Percentiles rank a stretch among this genome's conserved stretches.
phyloP scores from a whole-genome alignment of 192 early-diverging fungal species.

The Umbelopsis isabellina region DNA sequence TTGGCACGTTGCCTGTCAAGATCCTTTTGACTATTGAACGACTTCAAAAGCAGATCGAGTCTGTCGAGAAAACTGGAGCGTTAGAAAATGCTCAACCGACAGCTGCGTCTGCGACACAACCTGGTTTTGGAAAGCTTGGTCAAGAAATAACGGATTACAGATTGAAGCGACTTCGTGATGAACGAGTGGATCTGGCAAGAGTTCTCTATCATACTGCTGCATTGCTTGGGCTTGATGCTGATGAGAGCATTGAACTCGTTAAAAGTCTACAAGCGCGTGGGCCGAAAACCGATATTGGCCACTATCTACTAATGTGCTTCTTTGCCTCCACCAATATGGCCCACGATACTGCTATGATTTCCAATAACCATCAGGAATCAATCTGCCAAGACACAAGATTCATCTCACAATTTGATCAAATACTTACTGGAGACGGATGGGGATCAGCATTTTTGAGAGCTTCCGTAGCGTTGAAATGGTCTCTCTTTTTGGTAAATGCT shows the following conservation, averaged over 20 bases:
- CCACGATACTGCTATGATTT: slow-evolving; percentile 34
- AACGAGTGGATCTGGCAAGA: slow-evolving; percentile 44
- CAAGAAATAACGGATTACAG: slow-evolving; percentile 44
- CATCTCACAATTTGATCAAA: slow-evolving; percentile 29
- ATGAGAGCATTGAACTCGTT: slow-evolving; percentile 40
- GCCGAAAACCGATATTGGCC: slow-evolving; percentile 30
- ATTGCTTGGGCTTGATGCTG: slow-evolving; percentile 38
- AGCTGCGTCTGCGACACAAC: slow-evolving; percentile 1
- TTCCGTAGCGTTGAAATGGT: slow-evolving; percentile 62
- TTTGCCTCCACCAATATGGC: slow-evolving; percentile 47
- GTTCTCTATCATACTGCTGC: slow-evolving; percentile 48
- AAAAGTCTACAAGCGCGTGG: slow-evolving; percentile 39
- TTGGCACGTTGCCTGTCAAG: slow-evolving; percentile 55
- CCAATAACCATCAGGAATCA: slow-evolving; percentile 7
- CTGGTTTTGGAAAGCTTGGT: slow-evolving; percentile 33
- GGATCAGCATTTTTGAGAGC: slow-evolving; percentile 39
- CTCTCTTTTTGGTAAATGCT: slow-evolving; percentile 55
- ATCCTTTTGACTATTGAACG: slow-evolving; percentile 52
- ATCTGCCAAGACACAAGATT: slow-evolving; percentile 17
- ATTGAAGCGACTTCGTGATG: slow-evolving; percentile 43
- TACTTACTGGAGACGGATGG: slow-evolving; percentile 16
- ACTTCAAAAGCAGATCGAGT: slow-evolving; percentile 50
- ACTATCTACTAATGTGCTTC: slow-evolving; percentile 42
- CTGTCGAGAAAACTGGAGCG: slow-evolving; percentile 47
- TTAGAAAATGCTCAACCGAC: slow-evolving; percentile 51